Percentiles rank a stretch among this genome's conserved stretches.
Conservation (phyloP, 352 stramenopile species). For the Globisporangium nunn region DNA sequence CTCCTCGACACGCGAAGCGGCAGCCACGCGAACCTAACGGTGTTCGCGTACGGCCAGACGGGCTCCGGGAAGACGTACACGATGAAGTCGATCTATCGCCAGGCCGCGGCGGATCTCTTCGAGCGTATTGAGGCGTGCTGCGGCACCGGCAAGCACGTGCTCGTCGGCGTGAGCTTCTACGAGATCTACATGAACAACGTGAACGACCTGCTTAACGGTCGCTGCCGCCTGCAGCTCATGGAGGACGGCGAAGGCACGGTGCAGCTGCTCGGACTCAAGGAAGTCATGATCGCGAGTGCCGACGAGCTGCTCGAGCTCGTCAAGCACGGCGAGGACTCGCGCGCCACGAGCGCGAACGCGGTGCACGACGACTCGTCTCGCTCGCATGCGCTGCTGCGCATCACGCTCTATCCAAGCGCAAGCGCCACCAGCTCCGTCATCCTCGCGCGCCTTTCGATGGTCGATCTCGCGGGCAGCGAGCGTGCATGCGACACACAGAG, state of each 20-base stretch:
- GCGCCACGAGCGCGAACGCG: slow-evolving; percentile 90
- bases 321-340: slow-evolving; percentile 42
- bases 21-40: slow-evolving; percentile 7
- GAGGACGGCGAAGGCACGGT: slow-evolving; percentile 91
- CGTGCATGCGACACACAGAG: slow-evolving; percentile 64
- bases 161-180: slow-evolving; percentile 90
- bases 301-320: slow-evolving; percentile 3
- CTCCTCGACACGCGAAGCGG: slow-evolving; percentile 7
- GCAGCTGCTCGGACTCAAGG: slow-evolving; percentile 87
- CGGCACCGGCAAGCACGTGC: slow-evolving; percentile 22
- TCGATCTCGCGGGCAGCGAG: slow-evolving; percentile 73
- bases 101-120: slow-evolving; percentile 58
- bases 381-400: slow-evolving; percentile 86
- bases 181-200: slow-evolving; percentile 96
- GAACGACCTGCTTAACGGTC: slow-evolving; percentile 90
- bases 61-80: slow-evolving; percentile 92
- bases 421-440: not conserved
- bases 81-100: slow-evolving; percentile 82
- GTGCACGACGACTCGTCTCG: slow-evolving; percentile 72
- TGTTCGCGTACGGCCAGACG: slow-evolving; percentile 92
- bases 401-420: slow-evolving; percentile 29
- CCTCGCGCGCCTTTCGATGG: not conserved
- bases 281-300: slow-evolving; percentile 5
- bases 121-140: slow-evolving; percentile 19
- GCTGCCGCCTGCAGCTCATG: slow-evolving; percentile 86